Base-by-base conservation (phyloP, 202 grass and related monocot species). In the Bolboschoenoplectus hybrid region DNA sequence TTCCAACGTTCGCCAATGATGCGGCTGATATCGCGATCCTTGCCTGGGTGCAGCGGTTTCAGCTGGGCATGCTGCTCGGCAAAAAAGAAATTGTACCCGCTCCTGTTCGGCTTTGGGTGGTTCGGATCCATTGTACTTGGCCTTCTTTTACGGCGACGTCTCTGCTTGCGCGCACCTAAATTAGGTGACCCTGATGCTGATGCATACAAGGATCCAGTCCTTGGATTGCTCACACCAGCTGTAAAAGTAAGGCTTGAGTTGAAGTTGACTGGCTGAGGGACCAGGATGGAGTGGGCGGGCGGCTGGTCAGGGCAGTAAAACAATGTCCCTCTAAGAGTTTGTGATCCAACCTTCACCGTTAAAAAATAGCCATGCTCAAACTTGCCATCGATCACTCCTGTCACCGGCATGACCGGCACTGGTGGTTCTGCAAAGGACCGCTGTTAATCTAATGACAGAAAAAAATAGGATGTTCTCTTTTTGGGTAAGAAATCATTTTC, bases 31-130 rank as follows among this genome's bases (percentile, higher is more conserved):
- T 94, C 71, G 50, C 92, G 91, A 53, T 99, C 97, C 86, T 88
- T 89, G 52, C 93, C 89, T 58, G 93, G 88, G 86, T 91, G 83
- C 49, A 93, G 83, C 39, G 88, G 92, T 74, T 96, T 96, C 83
- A 99, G 92, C 63, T 81, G 89, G 49, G 92, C 95, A 81, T 97
- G 97, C 81, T 97, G 97, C 67, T 99, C 97, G 56, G 91, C 90
- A 88, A 97, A 99, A 81, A 99, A 94, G 81, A 97, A 96, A 92
- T 97, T 99, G 86, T 99, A 99, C 39, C 93, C 97, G 4, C 93
- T 99, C 89, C 92, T 91, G 53, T 94, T 97, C 80, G 93, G 93
- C 87, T 99, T 99, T 63, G 93, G 93, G 86, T 94, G 97, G 57
- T 85, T 94, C 2, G 97, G 97, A 63, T 99, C 93, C 91, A 86